A percentile compares a stretch with the other conserved stretches of the same genome.
These are phyloP conservation scores for Grammothele lineata DNA, from an alignment of 768 basidiomycete species.

Conservation along the genomic window DNA sequence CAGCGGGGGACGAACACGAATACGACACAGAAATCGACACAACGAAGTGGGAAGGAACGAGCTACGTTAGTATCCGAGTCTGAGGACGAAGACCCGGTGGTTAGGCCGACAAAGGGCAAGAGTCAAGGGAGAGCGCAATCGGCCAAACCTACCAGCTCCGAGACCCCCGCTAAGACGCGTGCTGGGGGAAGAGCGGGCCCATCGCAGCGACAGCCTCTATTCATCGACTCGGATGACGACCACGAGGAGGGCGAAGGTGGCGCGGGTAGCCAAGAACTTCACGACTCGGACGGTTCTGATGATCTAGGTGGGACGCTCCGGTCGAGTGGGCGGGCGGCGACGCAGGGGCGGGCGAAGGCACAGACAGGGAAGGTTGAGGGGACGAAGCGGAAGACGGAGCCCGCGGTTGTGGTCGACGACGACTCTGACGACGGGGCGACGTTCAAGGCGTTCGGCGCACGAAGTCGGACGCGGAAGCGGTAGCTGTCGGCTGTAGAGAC, in stretches of 20 bases:
- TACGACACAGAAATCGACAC: slow-evolving; percentile 4
- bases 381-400: slow-evolving; percentile 29
- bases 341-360: neutral
- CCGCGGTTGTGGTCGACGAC: slow-evolving; percentile 48
- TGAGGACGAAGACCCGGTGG: slow-evolving; percentile 36
- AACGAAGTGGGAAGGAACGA: slow-evolving; percentile 5
- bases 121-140: neutral
- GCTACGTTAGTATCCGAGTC: slow-evolving; percentile 28
- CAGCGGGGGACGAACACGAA: slow-evolving; percentile 2
- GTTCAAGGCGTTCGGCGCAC: slow-evolving; percentile 54
- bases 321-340: slow-evolving; percentile 24
- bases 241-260: slow-evolving; percentile 36
- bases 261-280: no score
- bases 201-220: slow-evolving; percentile 35
- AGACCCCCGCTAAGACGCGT: no score
- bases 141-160: slow-evolving; percentile 5
- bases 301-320: slow-evolving; percentile 14
- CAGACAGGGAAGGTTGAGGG: slow-evolving; percentile 14
- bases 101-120: neutral
- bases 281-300: slow-evolving; percentile 6
- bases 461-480: neutral
- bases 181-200: neutral
- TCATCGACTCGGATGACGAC: slow-evolving; percentile 47
- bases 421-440: slow-evolving; percentile 69
- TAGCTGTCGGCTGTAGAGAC: no score